Base-by-base conservation (phyloP, 345 rosid species). In the Eucalyptus pauciflora region DNA sequence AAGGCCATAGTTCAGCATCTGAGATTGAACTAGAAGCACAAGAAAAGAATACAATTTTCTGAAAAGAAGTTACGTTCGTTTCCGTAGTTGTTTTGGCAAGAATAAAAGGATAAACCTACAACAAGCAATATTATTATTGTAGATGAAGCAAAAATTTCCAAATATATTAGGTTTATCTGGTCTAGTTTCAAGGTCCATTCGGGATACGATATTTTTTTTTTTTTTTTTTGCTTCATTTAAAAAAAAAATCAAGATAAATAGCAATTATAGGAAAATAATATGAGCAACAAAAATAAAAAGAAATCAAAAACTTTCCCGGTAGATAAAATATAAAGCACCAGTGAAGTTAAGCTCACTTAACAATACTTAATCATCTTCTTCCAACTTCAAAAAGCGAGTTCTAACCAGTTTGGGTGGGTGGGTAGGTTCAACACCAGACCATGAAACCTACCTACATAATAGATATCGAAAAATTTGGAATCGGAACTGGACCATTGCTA, bases 401-500 rank as follows among this genome's bases (percentile, higher is more conserved):
- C 58, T 52, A 52, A 52, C 2, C 1, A 8, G 25, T 52, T 52
- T 52, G 58, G 25, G 10, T 52, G 58, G 10, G 58, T 52, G 58
- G 25, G 58, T 9, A 10, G 12, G 1, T 56, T 56, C 62, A 24
- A 56, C 29, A 56, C 6, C 29, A 4, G 3, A 56, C 12, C 29
- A 4, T 56, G 62, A 3, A 56, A 56, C 29, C 1, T 56, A 1
- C 1, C 29, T 2, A 1, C 29, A 56, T 22, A 56, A 25, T 56
- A 56, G 6, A 24, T 56, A 4, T 25, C 27, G 37, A 2, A 56
- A 56, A 56, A 0, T 24, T 24, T 56, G 62, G 62, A 25, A 56
- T 25, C 0, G 1, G 29, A 10, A 56, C 13, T 10, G 4, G 62
- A 56, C 29, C 6, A 2, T 9, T 20, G 2, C 29, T 3, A 56